Base-by-base conservation (phyloP, 306 rosid species). In the Cucurbita argyrosperma region DNA sequence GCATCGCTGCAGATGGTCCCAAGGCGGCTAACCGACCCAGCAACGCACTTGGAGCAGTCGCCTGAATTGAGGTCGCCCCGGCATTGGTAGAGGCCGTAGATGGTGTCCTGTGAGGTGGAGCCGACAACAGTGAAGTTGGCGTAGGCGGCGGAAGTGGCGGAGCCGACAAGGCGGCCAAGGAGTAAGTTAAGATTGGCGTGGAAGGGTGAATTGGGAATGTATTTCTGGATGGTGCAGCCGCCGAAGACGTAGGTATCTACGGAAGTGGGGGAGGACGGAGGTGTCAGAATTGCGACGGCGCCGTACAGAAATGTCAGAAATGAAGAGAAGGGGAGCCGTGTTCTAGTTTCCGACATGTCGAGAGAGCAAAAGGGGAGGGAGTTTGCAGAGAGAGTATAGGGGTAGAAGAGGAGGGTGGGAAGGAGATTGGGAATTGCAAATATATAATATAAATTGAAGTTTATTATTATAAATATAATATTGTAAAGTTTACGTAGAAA, bases 1-100 rank as follows among this genome's bases (percentile, higher is more conserved):
- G 96, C 60, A 82, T 43, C 75, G 7, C 21, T 53, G 80, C 99
- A 95, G 49, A 89, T 71, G 0, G 87, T 81, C 13, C 93, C 91
- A 43, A 95, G 84, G 12, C 85, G 96, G 18, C 76, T 82, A 16
- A 89, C 90, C 0, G 93, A 87, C 12, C 80, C 85, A 0, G 80
- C 6, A 4, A 95, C 87, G 75, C 99, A 95, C 23, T 59, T 75
- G 0, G 82, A 69, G 86, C 99, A 95, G 75, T 85, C 91, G 72
- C n/a, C 72, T 65, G 42, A 14, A 79, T 8, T 9, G 53, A 95
- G 83, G 83, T 95, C 91, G 0, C 96, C 97, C 4, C 92, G 97
- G 84, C 99, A 95, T 83, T 95, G 99, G 82, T 76, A 95, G 78
- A 91, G 87, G 73, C 89, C 96, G 80, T 76, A 87, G 47, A 89